Base-by-base conservation (phyloP, 257 asterid species). In the Lavandula angustifolia region DNA sequence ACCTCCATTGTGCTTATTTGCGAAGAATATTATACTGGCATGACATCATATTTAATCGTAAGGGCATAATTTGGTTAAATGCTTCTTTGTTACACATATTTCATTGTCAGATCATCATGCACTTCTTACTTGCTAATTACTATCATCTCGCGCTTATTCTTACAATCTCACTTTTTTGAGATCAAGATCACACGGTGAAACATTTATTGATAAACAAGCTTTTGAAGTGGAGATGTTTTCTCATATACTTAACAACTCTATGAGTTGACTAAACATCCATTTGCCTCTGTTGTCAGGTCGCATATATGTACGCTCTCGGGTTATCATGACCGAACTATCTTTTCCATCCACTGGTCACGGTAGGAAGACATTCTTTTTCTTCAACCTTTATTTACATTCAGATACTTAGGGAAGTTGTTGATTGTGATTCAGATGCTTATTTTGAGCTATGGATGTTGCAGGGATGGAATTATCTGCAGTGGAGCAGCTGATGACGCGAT, bases 401-500 rank as follows among this genome's bases (percentile, higher is more conserved):
- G 7, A 10, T 22, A 22, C 27, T 22, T 22, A 22, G 27, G 27
- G 27, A 22, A 22, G 27, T 22, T 22, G 27, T 22, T 22, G 27
- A 22, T 22, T 2, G 2, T 22, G 27, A 22, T 22, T 22, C 27
- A 0, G 27, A 0, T 2, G 27, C 71, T 47, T 53, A 70, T 70
- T 35, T 38, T 32, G 37, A 58, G 59, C 18, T 50, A 62, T 65
- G 12, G 72, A 75, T 58, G 60, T 79, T 49, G 50, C 72, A 94
- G 99, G 75, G 97, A 87, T 52, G 97, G 95, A 65, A 77, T 94
- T 69, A 82, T 94, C 44, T 80, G 83, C 62, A 87, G 68, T 68
- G 99, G 92, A 61, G 97, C 96, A 62, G 96, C 95, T 72, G 98
- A 90, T 79, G 84, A 90, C 78, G 91, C 95, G 64, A 86, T 94